These are phyloP conservation scores for Silybum marianum DNA, from an alignment of 129 eudicot genomes.

Conservation along the genomic window DNA sequence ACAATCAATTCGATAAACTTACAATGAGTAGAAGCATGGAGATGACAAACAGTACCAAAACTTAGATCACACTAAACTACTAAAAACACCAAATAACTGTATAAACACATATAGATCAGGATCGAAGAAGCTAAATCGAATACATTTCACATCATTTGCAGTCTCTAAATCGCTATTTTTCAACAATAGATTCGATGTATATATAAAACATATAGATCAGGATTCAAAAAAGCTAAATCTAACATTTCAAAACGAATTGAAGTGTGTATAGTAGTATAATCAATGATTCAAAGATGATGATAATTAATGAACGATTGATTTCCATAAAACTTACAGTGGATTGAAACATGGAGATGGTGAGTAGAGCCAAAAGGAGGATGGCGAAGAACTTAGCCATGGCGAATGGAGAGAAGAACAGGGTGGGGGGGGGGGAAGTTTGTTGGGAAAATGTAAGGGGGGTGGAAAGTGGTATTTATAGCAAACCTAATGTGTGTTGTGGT, in stretches of 20 bases:
- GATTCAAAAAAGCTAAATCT: background rate
- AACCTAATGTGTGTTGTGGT: background rate
- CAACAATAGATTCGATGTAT: no score
- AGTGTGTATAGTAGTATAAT: no score
- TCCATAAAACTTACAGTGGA: background rate
- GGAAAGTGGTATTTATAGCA: slow-evolving; percentile 5
- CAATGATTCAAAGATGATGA: no score
- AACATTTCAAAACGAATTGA: background rate
- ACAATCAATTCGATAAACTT: no score
- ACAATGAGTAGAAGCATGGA: background rate
- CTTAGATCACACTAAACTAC: background rate
- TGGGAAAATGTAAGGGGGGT: background rate
- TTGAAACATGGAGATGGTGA: slow-evolving; percentile 28
- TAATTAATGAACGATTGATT: background rate
- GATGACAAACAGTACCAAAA: background rate
- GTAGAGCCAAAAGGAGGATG: slow-evolving; percentile 41
- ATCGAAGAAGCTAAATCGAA: background rate
- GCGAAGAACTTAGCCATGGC: slow-evolving; percentile 51
- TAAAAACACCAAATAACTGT: no score
- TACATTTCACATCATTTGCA: no score
- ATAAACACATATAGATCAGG: background rate
- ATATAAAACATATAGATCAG: background rate
- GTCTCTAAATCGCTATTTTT: no score
- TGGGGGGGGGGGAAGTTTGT: background rate
- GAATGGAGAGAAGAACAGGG: background rate